These are phyloP conservation scores for Penicillium verrucosum DNA, from an alignment of 2,329 filamentous ascomycete species.

Conservation along the genomic window DNA sequence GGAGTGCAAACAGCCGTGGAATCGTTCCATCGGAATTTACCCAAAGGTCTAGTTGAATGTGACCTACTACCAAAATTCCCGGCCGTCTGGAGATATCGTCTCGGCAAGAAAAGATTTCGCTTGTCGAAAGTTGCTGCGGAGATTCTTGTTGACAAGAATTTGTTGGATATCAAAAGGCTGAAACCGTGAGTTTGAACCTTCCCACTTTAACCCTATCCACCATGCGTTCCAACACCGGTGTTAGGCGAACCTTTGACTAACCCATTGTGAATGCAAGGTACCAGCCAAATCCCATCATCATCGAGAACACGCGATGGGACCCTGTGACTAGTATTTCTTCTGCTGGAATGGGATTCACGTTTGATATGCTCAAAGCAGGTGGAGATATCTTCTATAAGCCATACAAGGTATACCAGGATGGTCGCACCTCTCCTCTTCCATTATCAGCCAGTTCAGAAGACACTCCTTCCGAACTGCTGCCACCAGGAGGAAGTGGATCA, in stretches of 20 bases:
- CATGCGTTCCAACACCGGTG: too few relatives aligned
- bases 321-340: constrained; percentile 26
- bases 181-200: neutral
- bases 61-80: constrained; percentile 19
- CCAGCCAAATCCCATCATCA: constrained; percentile 17
- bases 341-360: constrained; percentile 17
- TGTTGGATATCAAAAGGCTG: constrained; percentile 8
- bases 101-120: constrained; percentile 6
- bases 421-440: neutral
- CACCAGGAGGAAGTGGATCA: neutral
- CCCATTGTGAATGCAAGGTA: neutral
- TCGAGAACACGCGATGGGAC: constrained; percentile 31
- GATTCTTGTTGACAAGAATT: constrained; percentile 18
- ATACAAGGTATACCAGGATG: constrained; percentile 17
- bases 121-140: constrained; percentile 22
- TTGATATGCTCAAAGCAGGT: constrained; percentile 21
- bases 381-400: constrained; percentile 22
- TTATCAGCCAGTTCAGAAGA: neutral
- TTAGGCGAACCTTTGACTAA: neutral
- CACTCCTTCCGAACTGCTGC: neutral
- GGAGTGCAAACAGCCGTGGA: constrained; percentile 42
- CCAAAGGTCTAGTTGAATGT: constrained; percentile 21
- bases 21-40: constrained; percentile 43
- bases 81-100: constrained; percentile 28
- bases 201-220: too few relatives aligned